Evolutionary conservation across 2,329 filamentous ascomycete genomes (phyloP).

Genomic region (Pseudogymnoascus sp.): DNA sequence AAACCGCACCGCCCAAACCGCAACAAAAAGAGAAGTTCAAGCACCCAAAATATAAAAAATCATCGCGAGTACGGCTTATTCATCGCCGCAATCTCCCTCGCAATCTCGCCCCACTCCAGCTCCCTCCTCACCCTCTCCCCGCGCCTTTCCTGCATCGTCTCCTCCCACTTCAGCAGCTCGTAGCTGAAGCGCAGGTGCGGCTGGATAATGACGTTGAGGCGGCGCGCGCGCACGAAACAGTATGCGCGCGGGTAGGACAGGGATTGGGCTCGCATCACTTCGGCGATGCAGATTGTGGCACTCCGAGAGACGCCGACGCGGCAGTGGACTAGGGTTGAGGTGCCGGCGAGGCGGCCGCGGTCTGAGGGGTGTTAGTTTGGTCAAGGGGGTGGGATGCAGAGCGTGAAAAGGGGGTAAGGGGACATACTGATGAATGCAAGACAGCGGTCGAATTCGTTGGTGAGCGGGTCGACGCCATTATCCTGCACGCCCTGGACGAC

Average conservation of each 20-base stretch:
- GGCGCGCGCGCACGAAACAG: slow-evolving; percentile 86
- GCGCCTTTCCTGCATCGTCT: slow-evolving; percentile 53
- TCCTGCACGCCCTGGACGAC: slow-evolving; percentile 84
- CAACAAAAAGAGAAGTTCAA: background rate
- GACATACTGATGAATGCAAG: slow-evolving; percentile 84
- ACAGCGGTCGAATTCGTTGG: slow-evolving; percentile 75
- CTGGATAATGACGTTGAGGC: slow-evolving; percentile 96
- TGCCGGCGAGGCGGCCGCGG: slow-evolving; percentile 66
- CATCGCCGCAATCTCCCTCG: slow-evolving; percentile 88
- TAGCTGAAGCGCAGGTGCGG: slow-evolving; percentile 92
- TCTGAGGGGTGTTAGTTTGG: slow-evolving; percentile 45
- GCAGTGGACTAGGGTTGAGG: slow-evolving; percentile 89
- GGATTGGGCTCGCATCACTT: slow-evolving; percentile 78
- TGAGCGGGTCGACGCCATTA: slow-evolving; percentile 91
- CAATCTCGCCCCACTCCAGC: slow-evolving; percentile 83
- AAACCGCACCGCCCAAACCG: background rate
- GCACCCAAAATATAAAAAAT: background rate
- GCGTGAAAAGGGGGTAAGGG: background rate
- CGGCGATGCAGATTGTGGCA: slow-evolving; percentile 97
- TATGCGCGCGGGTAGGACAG: slow-evolving; percentile 89
- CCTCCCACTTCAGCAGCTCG: slow-evolving; percentile 94
- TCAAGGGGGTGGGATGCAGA: background rate
- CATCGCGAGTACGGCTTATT: slow-evolving; percentile 68
- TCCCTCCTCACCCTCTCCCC: slow-evolving; percentile 59
- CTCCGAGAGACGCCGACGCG: slow-evolving; percentile 92